Base-by-base conservation (phyloP, 2,329 filamentous ascomycete genomes). In the Venturia asperata region DNA sequence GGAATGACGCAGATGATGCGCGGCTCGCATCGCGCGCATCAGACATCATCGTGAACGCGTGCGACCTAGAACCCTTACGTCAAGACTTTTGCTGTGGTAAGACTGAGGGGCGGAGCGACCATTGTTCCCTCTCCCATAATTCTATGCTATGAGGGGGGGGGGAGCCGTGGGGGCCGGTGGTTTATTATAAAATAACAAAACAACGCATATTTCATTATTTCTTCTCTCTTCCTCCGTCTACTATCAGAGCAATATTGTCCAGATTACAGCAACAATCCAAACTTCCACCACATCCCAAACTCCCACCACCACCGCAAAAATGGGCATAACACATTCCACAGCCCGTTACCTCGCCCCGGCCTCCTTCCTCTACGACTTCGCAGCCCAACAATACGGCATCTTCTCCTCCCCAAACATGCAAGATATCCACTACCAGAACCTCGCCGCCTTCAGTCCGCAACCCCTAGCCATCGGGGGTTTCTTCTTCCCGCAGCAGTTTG, bases 401-500 rank as follows among this genome's bases (percentile, higher is more conserved):
- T 77, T 83, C 41, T 80, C 79, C 43, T 76, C 72, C 0, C 83
- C 83, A 0, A 85, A 81, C 67, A 86, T 86, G 84, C 81, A 84
- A 68, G 80, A 85, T 62, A 76, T 85, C 41, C 83, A 86, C 71
- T 80, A 85, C 69, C 73, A 74, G 41, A 84, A 86, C 70, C 74
- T 85, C 6, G 83, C 82, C 1, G 85, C 85, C 70, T 86, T 82
- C 75, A 81, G 77, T 1, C 83, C 83, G 0, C 81, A 85, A 66
- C 83, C 83, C 0, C 83, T 78, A 70, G 84, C 85, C 73, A 85
- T 86, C 67, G 83, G 76, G 0, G 81, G 75, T 19, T 86, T 86
- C 76, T 86, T 86, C 77, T 83, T 84, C 71, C 82, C 82, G 0
- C 83, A 86, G 71, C 83, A 86, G 70, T 70, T 85, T 4, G 80